A percentile compares a stretch with the other conserved stretches of the same genome.
Evolutionary conservation across 169 alveolate genomes (phyloP).

Genomic region (Toxoplasma gondii): DNA sequence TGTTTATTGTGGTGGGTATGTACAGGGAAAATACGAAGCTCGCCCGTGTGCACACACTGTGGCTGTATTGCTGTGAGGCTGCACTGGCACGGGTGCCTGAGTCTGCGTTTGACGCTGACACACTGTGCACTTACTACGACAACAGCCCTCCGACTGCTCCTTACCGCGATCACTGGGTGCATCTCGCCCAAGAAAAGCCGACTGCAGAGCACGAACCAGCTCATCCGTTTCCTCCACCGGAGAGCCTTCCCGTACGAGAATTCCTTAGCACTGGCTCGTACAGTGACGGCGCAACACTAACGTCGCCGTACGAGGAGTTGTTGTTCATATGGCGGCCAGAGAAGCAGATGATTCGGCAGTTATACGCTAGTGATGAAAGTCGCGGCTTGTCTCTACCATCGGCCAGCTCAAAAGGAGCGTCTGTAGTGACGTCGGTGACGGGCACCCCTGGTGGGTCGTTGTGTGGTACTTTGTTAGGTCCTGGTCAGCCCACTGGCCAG

Average conservation of each 20-base stretch:
- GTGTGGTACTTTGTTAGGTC: neutral
- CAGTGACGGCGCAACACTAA: conserved; percentile 86
- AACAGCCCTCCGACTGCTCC: conserved; percentile 89
- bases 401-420: neutral
- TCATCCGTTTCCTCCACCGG: conserved; percentile 53
- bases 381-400: neutral
- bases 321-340: conserved; percentile 86
- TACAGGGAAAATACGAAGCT: conserved; percentile 14
- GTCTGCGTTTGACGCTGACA: conserved; percentile 86
- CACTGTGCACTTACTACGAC: conserved; percentile 83
- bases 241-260: conserved; percentile 74
- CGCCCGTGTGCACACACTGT: conserved; percentile 84
- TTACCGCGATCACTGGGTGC: conserved; percentile 89
- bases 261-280: conserved; percentile 88
- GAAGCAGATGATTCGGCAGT: conserved; percentile 75
- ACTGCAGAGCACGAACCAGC: neutral
- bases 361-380: conserved; percentile 25
- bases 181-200: conserved; percentile 37
- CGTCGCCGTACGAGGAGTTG: conserved; percentile 82
- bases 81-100: conserved; percentile 82
- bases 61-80: conserved; percentile 92
- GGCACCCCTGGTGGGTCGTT: neutral
- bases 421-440: neutral
- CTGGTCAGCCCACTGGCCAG: neutral
- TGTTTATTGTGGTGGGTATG: neutral